phyloP scores from a whole-genome alignment of 768 basidiomycete species.

The Podaxis rugospora region DNA sequence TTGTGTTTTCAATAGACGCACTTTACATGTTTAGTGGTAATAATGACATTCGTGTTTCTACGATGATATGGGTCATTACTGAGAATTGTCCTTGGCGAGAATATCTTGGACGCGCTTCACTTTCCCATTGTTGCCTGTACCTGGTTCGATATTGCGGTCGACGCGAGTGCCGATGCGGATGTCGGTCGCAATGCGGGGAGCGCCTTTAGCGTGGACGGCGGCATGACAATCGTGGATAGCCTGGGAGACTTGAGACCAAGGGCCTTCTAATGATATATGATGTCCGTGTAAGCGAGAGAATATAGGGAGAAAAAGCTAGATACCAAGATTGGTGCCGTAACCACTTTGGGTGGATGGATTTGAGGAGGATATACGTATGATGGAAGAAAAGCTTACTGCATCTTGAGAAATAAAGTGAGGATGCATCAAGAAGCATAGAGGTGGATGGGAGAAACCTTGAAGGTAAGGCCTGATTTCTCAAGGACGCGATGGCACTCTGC shows the following conservation, averaged over 20 bases:
- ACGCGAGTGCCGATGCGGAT: conserved; percentile 91
- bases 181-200: conserved; percentile 81
- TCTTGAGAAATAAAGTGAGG: conserved; percentile 32
- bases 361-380: neutral
- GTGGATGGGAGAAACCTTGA: conserved; percentile 46
- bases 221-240: conserved; percentile 91
- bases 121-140: conserved; percentile 76
- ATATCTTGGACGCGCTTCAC: conserved; percentile 80
- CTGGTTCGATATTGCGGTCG: conserved; percentile 57
- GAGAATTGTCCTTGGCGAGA: conserved; percentile 37
- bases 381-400: conserved; percentile 51
- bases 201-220: conserved; percentile 76
- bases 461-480: conserved; percentile 77
- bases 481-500: conserved; percentile 83
- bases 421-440: conserved; percentile 1
- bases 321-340: conserved; percentile 88
- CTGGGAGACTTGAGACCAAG: conserved; percentile 78
- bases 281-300: neutral
- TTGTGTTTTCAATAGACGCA: neutral
- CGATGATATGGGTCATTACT: neutral
- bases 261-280: conserved; percentile 53
- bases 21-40: neutral
- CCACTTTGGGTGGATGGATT: conserved; percentile 43
- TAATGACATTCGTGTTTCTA: neutral
- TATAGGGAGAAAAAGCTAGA: conserved; percentile 10